These are phyloP conservation scores for Syncephalastrum sp. DNA, from an alignment of 371 early-diverging fungal species.

Conservation along the genomic window DNA sequence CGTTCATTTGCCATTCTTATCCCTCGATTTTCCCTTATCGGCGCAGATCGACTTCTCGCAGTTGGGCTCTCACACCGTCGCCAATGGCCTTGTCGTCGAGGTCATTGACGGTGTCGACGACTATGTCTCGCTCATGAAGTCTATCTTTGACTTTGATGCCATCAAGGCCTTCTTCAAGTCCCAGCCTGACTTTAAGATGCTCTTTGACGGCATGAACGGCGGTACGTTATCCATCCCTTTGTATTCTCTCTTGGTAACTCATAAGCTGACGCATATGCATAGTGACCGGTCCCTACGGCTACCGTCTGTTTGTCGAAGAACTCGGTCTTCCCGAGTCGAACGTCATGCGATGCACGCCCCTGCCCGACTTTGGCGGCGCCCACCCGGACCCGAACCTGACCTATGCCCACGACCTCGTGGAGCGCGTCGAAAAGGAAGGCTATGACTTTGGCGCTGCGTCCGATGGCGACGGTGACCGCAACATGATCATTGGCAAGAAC, in stretches of 20 bases:
- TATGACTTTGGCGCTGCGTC: conserved; percentile 94
- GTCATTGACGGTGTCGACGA: conserved; percentile 89
- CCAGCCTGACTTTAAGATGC: conserved; percentile 75
- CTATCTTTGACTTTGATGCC: conserved; percentile 86
- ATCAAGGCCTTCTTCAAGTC: conserved; percentile 76
- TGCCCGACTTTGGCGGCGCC: conserved; percentile 90
- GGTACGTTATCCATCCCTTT: conserved; percentile 30
- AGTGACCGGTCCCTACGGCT: conserved; percentile 95
- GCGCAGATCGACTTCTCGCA: conserved; percentile 73
- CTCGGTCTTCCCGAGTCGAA: conserved; percentile 81
- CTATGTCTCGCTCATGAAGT: conserved; percentile 85
- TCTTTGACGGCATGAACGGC: conserved; percentile 97
- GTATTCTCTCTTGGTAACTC: background rate
- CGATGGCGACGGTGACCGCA: conserved; percentile 93
- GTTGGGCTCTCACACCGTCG: conserved; percentile 60
- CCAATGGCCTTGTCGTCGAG: conserved; percentile 67
- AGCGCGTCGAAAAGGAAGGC: conserved; percentile 76
- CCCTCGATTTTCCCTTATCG: conserved; percentile 1
- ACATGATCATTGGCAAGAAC: conserved; percentile 94
- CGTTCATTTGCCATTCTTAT: conserved; percentile 8
- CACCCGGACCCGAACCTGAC: conserved; percentile 99
- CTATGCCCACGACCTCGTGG: conserved; percentile 94
- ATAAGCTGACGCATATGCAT: background rate
- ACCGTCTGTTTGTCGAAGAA: conserved; percentile 85
- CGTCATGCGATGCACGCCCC: conserved; percentile 83